phyloP scores from a whole-genome alignment of 2,329 filamentous ascomycete species.

The Sporothrix variecibatus region DNA sequence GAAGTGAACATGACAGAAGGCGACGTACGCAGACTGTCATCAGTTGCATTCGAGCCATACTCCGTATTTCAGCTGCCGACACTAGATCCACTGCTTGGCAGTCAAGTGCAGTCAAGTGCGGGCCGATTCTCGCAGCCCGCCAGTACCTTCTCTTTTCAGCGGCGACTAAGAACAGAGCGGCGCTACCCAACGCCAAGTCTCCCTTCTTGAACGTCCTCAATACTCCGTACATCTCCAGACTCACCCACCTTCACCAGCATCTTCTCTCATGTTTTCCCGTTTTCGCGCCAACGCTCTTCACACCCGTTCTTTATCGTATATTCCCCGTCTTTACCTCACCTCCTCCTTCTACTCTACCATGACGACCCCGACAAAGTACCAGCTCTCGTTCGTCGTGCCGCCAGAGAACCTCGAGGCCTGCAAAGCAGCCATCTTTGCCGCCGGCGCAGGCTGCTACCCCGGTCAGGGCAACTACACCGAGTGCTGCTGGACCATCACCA shows the following conservation, averaged over 20 bases:
- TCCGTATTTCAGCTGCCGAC: neutral
- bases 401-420: slow-evolving; percentile 46
- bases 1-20: neutral
- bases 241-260: neutral
- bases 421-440: slow-evolving; percentile 59
- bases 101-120: too few relatives aligned
- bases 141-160: slow-evolving; percentile 4
- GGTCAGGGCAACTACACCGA: slow-evolving; percentile 54
- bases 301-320: neutral
- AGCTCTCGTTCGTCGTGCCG: slow-evolving; percentile 25
- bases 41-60: neutral
- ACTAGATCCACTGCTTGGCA: neutral
- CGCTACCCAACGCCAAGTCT: neutral
- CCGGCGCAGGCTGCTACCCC: slow-evolving; percentile 58
- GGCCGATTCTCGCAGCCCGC: neutral
- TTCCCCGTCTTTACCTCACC: neutral
- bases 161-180: neutral
- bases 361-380: slow-evolving; percentile 16
- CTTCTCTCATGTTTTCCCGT: neutral
- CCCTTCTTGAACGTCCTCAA: neutral
- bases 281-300: neutral
- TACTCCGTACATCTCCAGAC: neutral
- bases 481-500: slow-evolving; percentile 49
- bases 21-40: neutral
- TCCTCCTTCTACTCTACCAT: neutral